Evolutionary conservation across 164 flowering plant genomes (phyloP).

Genomic region (Stephania japonica): DNA sequence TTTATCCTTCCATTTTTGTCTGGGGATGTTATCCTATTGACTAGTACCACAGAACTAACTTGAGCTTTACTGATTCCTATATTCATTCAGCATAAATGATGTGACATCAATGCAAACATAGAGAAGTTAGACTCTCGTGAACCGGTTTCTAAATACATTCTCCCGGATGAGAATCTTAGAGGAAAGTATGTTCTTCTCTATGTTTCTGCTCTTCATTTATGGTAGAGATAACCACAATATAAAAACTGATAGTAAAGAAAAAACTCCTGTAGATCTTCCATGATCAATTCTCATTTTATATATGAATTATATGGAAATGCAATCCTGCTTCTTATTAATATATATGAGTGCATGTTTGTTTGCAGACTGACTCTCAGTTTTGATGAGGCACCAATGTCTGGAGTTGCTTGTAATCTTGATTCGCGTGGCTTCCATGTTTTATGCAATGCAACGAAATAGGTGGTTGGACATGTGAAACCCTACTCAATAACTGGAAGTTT

Average conservation of each 20-base stretch:
- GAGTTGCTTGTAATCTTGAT: slow-evolving; percentile 90
- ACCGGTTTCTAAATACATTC: slow-evolving; percentile 86
- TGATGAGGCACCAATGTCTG: slow-evolving; percentile 56
- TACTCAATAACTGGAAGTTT: slow-evolving; percentile 92
- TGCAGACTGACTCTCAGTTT: slow-evolving; percentile 65
- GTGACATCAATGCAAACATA: slow-evolving; percentile 76
- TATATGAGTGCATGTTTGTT: neutral
- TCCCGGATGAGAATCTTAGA: slow-evolving; percentile 75
- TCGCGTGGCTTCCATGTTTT: slow-evolving; percentile 86
- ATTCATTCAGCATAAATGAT: slow-evolving; percentile 50
- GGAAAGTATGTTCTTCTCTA: slow-evolving; percentile 54
- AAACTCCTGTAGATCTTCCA: neutral
- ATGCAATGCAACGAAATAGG: slow-evolving; percentile 91
- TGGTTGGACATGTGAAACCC: slow-evolving; percentile 85
- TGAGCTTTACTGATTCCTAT: slow-evolving; percentile 8
- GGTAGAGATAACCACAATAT: neutral
- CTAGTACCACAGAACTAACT: neutral
- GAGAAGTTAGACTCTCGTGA: slow-evolving; percentile 75
- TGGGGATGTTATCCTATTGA: too few species aligned
- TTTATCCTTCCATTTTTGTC: neutral
- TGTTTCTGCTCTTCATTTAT: neutral
- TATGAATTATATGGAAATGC: neutral
- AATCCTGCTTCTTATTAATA: slow-evolving; percentile 1
- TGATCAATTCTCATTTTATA: neutral
- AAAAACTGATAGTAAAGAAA: neutral